Conservation (phyloP, 2,329 filamentous ascomycete species). For the Spiromastix sp. region DNA sequence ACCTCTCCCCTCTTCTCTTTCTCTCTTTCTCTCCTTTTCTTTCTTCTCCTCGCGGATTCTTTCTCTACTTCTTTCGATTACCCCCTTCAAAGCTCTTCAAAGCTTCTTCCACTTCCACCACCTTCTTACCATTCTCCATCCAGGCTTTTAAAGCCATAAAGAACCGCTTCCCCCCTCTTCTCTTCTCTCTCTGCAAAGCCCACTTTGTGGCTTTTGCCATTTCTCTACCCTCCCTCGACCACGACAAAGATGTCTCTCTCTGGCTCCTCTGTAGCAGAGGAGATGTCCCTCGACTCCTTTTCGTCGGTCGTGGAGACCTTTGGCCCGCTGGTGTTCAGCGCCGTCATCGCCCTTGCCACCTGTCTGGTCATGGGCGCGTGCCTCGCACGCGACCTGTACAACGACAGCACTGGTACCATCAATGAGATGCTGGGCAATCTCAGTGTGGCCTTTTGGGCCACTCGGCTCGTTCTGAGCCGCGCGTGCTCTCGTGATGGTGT, state of each 20-base stretch:
- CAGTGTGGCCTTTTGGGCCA: not conserved
- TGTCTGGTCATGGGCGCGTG: not conserved
- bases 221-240: not conserved
- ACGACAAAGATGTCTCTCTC: not conserved
- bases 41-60: too few species aligned
- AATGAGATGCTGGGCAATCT: not conserved
- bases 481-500: not conserved
- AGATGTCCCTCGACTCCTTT: not conserved
- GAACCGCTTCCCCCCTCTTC: too few species aligned
- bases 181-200: too few species aligned
- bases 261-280: not conserved
- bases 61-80: too few species aligned
- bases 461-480: not conserved
- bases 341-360: not conserved
- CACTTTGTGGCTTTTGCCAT: too few species aligned
- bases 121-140: not conserved
- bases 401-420: not conserved
- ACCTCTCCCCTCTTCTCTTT: not conserved
- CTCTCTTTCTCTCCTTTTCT: not conserved
- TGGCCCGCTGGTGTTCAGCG: constrained; percentile 1
- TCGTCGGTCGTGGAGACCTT: too few species aligned
- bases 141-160: too few species aligned
- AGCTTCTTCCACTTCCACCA: too few species aligned
- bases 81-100: too few species aligned
- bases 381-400: not conserved